Conservation (phyloP, 495 filamentous ascomycete species). For the Penicillium egyptiacum region DNA sequence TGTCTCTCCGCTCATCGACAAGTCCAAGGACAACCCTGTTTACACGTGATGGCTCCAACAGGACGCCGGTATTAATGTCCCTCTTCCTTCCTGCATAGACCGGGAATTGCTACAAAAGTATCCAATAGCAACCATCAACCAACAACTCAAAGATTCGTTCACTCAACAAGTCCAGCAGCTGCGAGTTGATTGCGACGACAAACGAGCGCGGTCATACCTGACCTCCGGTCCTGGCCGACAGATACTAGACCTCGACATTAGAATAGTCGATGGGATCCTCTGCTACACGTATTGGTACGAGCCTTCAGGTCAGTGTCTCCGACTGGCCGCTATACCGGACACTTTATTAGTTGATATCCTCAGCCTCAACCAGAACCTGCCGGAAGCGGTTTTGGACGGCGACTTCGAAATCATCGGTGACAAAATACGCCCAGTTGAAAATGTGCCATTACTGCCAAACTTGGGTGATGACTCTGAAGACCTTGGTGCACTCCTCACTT, state of each 20-base stretch:
- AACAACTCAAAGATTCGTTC: background rate
- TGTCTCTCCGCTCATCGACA: too few species aligned
- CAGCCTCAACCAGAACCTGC: background rate
- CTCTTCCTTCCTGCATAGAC: too few species aligned
- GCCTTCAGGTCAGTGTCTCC: background rate
- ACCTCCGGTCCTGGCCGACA: background rate
- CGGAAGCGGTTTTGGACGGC: background rate
- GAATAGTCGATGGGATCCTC: background rate
- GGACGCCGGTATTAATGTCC: too few species aligned
- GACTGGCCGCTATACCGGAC: background rate
- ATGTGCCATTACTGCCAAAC: background rate
- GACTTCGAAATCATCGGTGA: background rate
- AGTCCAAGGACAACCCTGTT: too few species aligned
- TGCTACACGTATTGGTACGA: background rate
- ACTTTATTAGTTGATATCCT: background rate
- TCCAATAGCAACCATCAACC: background rate
- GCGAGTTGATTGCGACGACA: background rate
- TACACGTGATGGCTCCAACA: too few species aligned
- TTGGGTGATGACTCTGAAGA: background rate
- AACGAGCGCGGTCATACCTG: background rate
- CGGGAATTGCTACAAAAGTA: too few species aligned
- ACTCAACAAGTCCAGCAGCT: background rate
- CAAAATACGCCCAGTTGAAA: background rate
- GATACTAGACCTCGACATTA: background rate
- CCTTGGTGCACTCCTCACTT: background rate